These are phyloP conservation scores for Clavispora fructus DNA, from an alignment of 805 yeast species.

Conservation along the genomic window DNA sequence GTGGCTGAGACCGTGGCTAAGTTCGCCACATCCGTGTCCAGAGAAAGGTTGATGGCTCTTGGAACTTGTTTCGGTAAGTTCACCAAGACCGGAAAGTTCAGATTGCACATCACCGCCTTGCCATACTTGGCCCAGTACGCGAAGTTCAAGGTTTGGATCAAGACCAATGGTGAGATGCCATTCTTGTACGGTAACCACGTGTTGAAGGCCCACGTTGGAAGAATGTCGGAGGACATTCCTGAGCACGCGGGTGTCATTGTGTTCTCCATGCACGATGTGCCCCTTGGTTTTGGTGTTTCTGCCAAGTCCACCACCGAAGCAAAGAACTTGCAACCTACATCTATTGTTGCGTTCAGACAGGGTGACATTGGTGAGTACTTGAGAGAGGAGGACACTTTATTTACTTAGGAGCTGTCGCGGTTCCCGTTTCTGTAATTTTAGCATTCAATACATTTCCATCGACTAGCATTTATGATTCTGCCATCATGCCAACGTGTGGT, in stretches of 20 bases:
- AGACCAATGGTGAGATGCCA: slow-evolving; percentile 98
- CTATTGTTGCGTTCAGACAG: slow-evolving; percentile 92
- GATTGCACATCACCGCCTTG: slow-evolving; percentile 89
- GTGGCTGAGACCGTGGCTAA: slow-evolving; percentile 78
- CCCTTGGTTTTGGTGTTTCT: slow-evolving; percentile 92
- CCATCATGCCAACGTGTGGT: too few relatives aligned
- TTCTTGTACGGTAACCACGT: slow-evolving; percentile 94
- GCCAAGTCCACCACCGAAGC: slow-evolving; percentile 89
- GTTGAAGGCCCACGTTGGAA: slow-evolving; percentile 92
- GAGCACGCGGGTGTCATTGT: slow-evolving; percentile 96
- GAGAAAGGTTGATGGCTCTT: slow-evolving; percentile 85
- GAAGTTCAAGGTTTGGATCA: slow-evolving; percentile 92
- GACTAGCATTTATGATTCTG: neutral
- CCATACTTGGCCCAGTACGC: slow-evolving; percentile 82
- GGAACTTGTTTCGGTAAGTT: slow-evolving; percentile 95
- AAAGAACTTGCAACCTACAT: slow-evolving; percentile 85
- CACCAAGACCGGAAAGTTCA: slow-evolving; percentile 95
- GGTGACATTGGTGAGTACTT: slow-evolving; percentile 96
- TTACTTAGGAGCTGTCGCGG: slow-evolving; percentile 46
- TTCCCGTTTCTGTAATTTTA: slow-evolving; percentile 2
- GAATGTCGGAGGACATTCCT: slow-evolving; percentile 95
- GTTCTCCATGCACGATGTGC: slow-evolving; percentile 85
- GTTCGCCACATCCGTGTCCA: slow-evolving; percentile 84
- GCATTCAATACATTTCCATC: slow-evolving; percentile 6
- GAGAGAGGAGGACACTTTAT: slow-evolving; percentile 95